A percentile compares a stretch with the other conserved stretches of the same genome.
Evolutionary conservation across 1,139 yeast species (phyloP).

Genomic region (Entelexis paramagnoliae): DNA sequence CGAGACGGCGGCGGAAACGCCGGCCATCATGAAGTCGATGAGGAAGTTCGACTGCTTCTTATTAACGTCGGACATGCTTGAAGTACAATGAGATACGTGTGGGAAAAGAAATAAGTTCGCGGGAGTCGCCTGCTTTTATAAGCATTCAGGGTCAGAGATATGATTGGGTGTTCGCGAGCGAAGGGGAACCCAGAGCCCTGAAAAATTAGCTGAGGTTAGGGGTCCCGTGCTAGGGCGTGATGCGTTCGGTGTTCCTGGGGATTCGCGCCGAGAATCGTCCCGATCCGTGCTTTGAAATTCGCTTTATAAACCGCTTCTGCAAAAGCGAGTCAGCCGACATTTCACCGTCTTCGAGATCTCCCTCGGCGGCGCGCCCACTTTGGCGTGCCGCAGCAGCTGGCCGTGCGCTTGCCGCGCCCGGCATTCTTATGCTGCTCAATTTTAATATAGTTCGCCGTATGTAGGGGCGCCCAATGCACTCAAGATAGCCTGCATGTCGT

Average conservation of each 20-base stretch:
- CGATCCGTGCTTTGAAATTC: background rate
- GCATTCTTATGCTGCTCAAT: background rate
- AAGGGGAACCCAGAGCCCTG: conserved; percentile 12
- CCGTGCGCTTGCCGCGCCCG: background rate
- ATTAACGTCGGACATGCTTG: conserved; percentile 2
- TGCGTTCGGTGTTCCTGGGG: background rate
- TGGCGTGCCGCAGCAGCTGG: too few relatives aligned
- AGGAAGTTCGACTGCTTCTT: conserved; percentile 23
- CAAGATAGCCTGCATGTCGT: too few relatives aligned
- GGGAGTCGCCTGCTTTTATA: conserved; percentile 12
- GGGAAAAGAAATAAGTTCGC: background rate
- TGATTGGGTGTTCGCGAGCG: conserved; percentile 12
- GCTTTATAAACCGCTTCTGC: too few relatives aligned
- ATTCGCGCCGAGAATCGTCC: background rate
- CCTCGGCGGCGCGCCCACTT: too few relatives aligned
- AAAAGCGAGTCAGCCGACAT: too few relatives aligned
- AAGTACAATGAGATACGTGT: conserved; percentile 8
- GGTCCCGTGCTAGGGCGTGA: conserved; percentile 3
- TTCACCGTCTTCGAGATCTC: too few relatives aligned
- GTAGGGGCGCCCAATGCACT: too few relatives aligned
- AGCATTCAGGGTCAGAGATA: conserved; percentile 10
- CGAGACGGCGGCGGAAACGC: conserved; percentile 78
- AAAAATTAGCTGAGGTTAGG: conserved; percentile 13
- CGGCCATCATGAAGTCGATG: conserved; percentile 43
- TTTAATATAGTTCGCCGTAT: background rate